phyloP scores from a whole-genome alignment of 177 flowering plant genomes.

The Vitis hybrid region DNA sequence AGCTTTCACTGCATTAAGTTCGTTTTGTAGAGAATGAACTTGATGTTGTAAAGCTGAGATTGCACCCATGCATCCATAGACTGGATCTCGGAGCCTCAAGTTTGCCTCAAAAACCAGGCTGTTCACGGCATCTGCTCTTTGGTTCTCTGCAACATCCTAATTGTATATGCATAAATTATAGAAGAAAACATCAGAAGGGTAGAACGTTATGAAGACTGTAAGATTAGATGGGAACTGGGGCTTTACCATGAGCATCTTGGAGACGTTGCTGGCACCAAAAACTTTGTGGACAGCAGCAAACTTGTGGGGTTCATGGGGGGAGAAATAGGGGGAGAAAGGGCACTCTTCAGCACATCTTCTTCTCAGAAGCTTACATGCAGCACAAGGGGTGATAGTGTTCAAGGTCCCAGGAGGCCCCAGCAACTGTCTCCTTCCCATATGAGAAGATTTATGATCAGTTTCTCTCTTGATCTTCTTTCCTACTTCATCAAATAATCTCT shows the following conservation, averaged over 20 bases:
- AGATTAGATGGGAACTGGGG: neutral
- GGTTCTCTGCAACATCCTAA: slow-evolving; percentile 60
- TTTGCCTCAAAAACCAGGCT: slow-evolving; percentile 68
- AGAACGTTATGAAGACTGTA: neutral
- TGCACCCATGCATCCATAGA: slow-evolving; percentile 73
- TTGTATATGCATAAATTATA: neutral
- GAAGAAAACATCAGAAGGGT: neutral
- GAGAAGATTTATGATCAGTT: slow-evolving; percentile 9
- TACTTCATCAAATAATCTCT: neutral
- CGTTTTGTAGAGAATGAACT: slow-evolving; percentile 59
- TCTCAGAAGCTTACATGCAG: slow-evolving; percentile 25
- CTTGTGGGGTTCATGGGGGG: slow-evolving; percentile 18
- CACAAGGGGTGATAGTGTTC: slow-evolving; percentile 25
- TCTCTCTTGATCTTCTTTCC: slow-evolving; percentile 27
- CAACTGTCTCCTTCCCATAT: slow-evolving; percentile 23
- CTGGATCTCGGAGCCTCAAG: slow-evolving; percentile 61
- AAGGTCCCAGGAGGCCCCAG: slow-evolving; percentile 16
- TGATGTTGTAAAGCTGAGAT: slow-evolving; percentile 60
- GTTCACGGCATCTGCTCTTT: slow-evolving; percentile 60
- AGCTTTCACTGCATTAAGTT: slow-evolving; percentile 55
- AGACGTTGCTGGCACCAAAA: slow-evolving; percentile 22
- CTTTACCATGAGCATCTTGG: slow-evolving; percentile 23
- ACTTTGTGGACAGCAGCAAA: slow-evolving; percentile 23
- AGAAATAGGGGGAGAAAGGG: slow-evolving; percentile 10
- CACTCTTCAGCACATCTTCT: slow-evolving; percentile 29